phyloP scores from a whole-genome alignment of 192 early-diverging fungal species.

The Phycomyces blakesleeanus region DNA sequence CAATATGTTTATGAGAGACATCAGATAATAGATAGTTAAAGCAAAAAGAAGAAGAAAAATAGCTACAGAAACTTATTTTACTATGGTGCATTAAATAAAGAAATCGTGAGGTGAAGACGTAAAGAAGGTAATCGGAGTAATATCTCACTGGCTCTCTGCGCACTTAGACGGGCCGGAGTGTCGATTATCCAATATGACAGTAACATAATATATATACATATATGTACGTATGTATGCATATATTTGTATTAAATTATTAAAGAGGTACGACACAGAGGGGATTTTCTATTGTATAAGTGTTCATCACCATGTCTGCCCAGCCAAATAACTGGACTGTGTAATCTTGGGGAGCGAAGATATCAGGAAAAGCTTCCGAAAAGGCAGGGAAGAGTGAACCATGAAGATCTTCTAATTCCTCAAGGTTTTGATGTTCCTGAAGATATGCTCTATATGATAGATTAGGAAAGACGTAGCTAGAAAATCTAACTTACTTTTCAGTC shows the following conservation, averaged over 20 bases:
- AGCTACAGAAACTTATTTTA: no score
- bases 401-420: slow-evolving; percentile 19
- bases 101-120: no score
- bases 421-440: not conserved
- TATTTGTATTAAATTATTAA: slow-evolving; percentile 9
- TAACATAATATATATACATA: no score
- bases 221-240: no score
- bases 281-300: slow-evolving; percentile 15
- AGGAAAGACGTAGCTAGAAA: not conserved
- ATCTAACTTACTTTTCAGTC: not conserved
- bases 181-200: no score
- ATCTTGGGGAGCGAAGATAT: slow-evolving; percentile 11
- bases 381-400: slow-evolving; percentile 25
- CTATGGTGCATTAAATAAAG: no score
- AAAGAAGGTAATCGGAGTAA: no score
- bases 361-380: slow-evolving; percentile 22
- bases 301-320: slow-evolving; percentile 30
- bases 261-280: slow-evolving; percentile 20
- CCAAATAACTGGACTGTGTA: slow-evolving; percentile 15
- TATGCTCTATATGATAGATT: not conserved
- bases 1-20: no score
- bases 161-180: no score
- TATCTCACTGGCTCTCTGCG: no score
- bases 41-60: not conserved
- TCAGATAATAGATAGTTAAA: no score